A percentile compares a stretch with the other conserved stretches of the same genome.
Evolutionary conservation across 2,329 filamentous ascomycete species (phyloP).

Genomic region (Coniosporium tulheliwenetii): DNA sequence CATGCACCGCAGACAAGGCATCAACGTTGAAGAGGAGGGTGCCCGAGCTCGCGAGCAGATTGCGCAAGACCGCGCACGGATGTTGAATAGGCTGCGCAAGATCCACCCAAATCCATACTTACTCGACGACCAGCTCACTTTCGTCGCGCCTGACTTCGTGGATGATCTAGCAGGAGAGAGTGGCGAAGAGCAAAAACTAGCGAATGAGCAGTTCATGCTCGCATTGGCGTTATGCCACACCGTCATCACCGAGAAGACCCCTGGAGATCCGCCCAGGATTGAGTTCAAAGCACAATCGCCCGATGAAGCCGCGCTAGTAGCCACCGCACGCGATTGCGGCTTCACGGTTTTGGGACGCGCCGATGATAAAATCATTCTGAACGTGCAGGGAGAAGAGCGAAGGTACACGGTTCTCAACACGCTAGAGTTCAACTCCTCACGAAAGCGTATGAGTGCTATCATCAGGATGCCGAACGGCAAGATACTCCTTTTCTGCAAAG

Average conservation of each 20-base stretch:
- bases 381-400: constrained; percentile 72
- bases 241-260: constrained; percentile 78
- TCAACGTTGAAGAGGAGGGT: constrained; percentile 70
- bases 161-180: constrained; percentile 65
- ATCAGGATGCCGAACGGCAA: constrained; percentile 82
- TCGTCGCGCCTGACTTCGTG: constrained; percentile 81
- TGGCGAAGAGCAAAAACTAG: constrained; percentile 58
- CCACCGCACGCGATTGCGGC: constrained; percentile 87
- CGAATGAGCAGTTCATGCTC: constrained; percentile 85
- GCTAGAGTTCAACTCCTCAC: constrained; percentile 90
- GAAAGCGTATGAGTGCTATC: constrained; percentile 97
- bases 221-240: constrained; percentile 91
- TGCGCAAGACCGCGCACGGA: constrained; percentile 55
- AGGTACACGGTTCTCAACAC: constrained; percentile 84
- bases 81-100: constrained; percentile 56
- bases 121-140: constrained; percentile 77
- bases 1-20: constrained; percentile 81
- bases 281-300: constrained; percentile 95
- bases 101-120: constrained; percentile 85
- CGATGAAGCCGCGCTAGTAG: constrained; percentile 85
- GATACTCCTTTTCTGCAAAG: constrained; percentile 91
- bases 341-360: constrained; percentile 79
- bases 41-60: constrained; percentile 63
- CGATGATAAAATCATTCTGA: constrained; percentile 67
- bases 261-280: constrained; percentile 81